Evolutionary conservation across 2,329 filamentous ascomycete genomes (phyloP), one percentile per base, ranked within the genome.

Genomic region (Orbilia quercus): DNA sequence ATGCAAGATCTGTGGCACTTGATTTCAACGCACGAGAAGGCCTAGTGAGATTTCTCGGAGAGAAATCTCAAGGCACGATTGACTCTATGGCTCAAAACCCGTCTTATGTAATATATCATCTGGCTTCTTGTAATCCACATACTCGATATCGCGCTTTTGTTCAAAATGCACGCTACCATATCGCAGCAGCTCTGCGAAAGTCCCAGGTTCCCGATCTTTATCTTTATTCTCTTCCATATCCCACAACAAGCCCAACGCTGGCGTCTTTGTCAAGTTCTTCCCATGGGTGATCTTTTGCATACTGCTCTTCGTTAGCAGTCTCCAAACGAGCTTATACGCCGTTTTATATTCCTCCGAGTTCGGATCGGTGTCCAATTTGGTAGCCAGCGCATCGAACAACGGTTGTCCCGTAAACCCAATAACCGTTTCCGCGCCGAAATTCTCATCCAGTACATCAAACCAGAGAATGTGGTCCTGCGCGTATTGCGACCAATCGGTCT

Each of bases 201-300:
- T 80, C 1, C 79, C 80, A 1, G 77, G 75, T 11, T 67, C 77
- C 20, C 75, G 74, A 58, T 81, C 79, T 20, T 77, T 79, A 7
- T 77, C 77, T 36, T 78, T 73, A 50, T 81, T 79, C 58, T 81
- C 80, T 14, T 76, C 67, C 66, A 70, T 51, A 54, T 81, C 80
- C 51, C 79, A 77, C 7, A 81, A 54, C 4, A 75, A 66, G 0
- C 80, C 80, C 14, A 79, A 69, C 20, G 76, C 75, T 12, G 75
- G 51, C 9, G 75, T 76, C 18, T 77, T 75, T 6, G 77, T 78
- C 36, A 80, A 36, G 1, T 75, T 75, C 59, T 79, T 79, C 0
- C 78, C 80, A 69, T 80, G 80, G 1, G 78, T 79, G n/a, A 82
- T 78, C 64, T 82, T 82, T 74, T 81, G 77, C 77, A 80, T 76